Evolutionary conservation across 495 filamentous ascomycete species (phyloP).

Genomic region (Usnea hakonensis): DNA sequence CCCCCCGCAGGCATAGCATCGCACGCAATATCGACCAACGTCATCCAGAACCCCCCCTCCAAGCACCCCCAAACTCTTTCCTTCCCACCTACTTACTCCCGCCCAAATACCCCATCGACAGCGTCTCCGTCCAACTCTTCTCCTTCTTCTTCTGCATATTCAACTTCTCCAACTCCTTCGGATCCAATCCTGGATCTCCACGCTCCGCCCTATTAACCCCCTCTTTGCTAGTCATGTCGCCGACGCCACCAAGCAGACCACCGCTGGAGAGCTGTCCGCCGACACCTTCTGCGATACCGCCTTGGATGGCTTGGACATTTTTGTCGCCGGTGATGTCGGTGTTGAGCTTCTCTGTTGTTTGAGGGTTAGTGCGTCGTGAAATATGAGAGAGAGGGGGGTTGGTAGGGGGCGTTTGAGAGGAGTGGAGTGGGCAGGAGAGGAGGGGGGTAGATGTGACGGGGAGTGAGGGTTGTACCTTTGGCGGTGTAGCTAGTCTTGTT

Average conservation of each 20-base stretch:
- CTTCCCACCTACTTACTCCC: conserved; percentile 14
- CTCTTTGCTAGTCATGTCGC: conserved; percentile 47
- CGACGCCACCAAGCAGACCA: conserved; percentile 47
- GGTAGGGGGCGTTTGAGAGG: background rate
- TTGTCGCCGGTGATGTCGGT: conserved; percentile 53
- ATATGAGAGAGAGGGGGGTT: background rate
- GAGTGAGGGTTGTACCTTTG: conserved; percentile 36
- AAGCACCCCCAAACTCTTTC: background rate
- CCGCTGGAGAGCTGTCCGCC: conserved; percentile 50
- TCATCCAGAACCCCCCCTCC: background rate
- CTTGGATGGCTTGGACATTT: conserved; percentile 52
- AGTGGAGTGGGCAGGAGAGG: background rate
- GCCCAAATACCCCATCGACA: conserved; percentile 17
- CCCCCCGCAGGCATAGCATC: background rate
- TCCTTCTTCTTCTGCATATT: conserved; percentile 18
- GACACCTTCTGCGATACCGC: conserved; percentile 45
- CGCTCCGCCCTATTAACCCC: conserved; percentile 52
- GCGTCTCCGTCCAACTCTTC: conserved; percentile 20
- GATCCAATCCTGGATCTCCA: conserved; percentile 41
- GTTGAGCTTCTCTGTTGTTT: conserved; percentile 47
- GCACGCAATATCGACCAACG: background rate
- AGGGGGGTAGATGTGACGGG: background rate
- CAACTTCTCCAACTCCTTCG: conserved; percentile 25
- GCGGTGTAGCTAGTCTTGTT: conserved; percentile 58
- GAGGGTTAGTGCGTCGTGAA: background rate